Conservation (phyloP, 305 asterid genomes). For the Vinca major region DNA sequence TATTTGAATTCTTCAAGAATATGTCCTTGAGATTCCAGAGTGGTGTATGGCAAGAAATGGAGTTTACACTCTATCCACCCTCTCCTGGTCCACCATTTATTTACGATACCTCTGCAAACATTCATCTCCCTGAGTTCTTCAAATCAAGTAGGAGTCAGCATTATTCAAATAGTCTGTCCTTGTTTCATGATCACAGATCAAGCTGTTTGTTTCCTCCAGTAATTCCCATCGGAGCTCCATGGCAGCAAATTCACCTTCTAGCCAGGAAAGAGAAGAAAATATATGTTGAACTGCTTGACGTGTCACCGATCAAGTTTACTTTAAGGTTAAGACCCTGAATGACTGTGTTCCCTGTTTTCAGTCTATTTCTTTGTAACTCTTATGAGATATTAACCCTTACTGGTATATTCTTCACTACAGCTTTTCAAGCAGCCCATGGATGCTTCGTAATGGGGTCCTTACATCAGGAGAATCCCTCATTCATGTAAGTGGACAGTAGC, state of each 20-base stretch:
- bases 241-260: slow-evolving; percentile 86
- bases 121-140: slow-evolving; percentile 13
- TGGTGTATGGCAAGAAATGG: slow-evolving; percentile 38
- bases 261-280: slow-evolving; percentile 73
- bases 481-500: slow-evolving; percentile 54
- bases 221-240: slow-evolving; percentile 96
- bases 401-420: slow-evolving; percentile 38
- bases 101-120: slow-evolving; percentile 29
- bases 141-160: slow-evolving; percentile 30
- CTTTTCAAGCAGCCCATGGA: slow-evolving; percentile 97
- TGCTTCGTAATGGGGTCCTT: slow-evolving; percentile 78
- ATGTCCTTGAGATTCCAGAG: slow-evolving; percentile 55
- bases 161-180: slow-evolving; percentile 23
- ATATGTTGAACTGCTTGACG: slow-evolving; percentile 74
- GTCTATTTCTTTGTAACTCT: slow-evolving; percentile 12
- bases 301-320: slow-evolving; percentile 76
- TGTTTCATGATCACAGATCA: slow-evolving; percentile 25
- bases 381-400: slow-evolving; percentile 10
- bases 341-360: background rate
- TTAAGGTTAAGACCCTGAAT: slow-evolving; percentile 47
- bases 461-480: slow-evolving; percentile 88
- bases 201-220: slow-evolving; percentile 44
- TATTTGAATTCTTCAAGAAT: slow-evolving; percentile 63
- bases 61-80: slow-evolving; percentile 41
- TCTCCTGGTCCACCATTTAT: slow-evolving; percentile 36